Evolutionary conservation across 441 rosid genomes (phyloP), one percentile per base, ranked within the genome.

Genomic region (Gossypium lobatum): DNA sequence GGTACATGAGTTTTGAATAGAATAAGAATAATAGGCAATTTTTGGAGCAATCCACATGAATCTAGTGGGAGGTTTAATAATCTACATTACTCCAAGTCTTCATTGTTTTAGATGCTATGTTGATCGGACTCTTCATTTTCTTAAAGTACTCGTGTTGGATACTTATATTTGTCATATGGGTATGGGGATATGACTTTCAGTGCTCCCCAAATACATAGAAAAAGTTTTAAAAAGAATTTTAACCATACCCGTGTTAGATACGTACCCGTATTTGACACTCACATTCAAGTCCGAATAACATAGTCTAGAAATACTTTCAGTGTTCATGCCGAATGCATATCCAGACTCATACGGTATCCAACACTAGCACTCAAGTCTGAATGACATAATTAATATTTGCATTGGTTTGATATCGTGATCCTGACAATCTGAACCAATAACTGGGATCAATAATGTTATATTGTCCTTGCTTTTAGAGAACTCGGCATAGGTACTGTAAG

Each of bases 401-500:
- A 46, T 58, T 8, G 5, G 34, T 75, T 71, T 45, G 39, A 55
- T 34, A 26, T 58, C 57, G 34, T 53, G 69, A 4, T 54, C 71
- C 68, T 46, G 21, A 39, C 61, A 31, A 9, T 10, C 37, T 28
- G 17, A 37, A 64, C 60, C 7, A 68, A 34, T 64, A 37, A 67
- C 37, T 55, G 37, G 5, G 55, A 21, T 37, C 74, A 14, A 23
- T 34, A 46, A 39, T 70, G 28, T 37, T 55, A 13, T 59, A 4
- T 60, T 59, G 17, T 75, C 69, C 37, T 71, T 69, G 46, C 55
- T 75, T 75, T 67, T 68, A 95, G 98, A 88, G 96, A 92, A 79
- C 92, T 95, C 48, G 97, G 98, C 69, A 84, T 95, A 73, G 86
- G 59, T 58, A 92, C 97, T 34, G 52, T 86, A 64, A 85, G 83